These are phyloP conservation scores for Dalechampia spathulata DNA, from an alignment of 441 rosid genomes.

Conservation along the genomic window DNA sequence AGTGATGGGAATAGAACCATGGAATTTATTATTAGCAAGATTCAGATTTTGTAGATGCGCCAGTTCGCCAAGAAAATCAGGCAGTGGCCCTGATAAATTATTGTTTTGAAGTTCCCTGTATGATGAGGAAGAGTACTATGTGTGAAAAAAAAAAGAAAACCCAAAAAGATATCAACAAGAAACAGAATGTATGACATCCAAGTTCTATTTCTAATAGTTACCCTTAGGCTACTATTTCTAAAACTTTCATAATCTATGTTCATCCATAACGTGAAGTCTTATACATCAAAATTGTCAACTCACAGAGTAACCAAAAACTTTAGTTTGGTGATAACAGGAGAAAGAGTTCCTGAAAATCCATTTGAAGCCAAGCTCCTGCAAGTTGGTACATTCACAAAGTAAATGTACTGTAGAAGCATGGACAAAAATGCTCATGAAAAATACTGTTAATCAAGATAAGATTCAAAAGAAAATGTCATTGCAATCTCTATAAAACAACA, in stretches of 20 bases:
- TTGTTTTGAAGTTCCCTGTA: conserved; percentile 91
- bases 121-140: conserved; percentile 6
- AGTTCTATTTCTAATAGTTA: neutral
- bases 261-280: neutral
- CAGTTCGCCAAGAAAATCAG: conserved; percentile 63
- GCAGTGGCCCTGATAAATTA: conserved; percentile 55
- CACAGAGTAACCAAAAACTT: conserved; percentile 70
- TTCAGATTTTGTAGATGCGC: conserved; percentile 50
- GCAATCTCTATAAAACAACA: neutral
- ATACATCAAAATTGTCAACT: conserved; percentile 22
- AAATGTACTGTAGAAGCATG: neutral
- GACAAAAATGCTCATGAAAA: conserved; percentile 2
- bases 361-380: conserved; percentile 62
- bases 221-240: neutral
- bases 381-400: conserved; percentile 16
- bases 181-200: neutral
- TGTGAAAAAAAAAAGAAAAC: neutral
- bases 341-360: conserved; percentile 81
- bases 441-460: neutral
- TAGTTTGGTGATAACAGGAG: conserved; percentile 59
- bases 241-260: neutral
- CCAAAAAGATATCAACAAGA: neutral
- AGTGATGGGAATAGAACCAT: conserved; percentile 56
- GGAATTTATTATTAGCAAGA: conserved; percentile 74
- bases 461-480: neutral